Conservation (phyloP, 345 rosid genomes). For the Camelina laxa region DNA sequence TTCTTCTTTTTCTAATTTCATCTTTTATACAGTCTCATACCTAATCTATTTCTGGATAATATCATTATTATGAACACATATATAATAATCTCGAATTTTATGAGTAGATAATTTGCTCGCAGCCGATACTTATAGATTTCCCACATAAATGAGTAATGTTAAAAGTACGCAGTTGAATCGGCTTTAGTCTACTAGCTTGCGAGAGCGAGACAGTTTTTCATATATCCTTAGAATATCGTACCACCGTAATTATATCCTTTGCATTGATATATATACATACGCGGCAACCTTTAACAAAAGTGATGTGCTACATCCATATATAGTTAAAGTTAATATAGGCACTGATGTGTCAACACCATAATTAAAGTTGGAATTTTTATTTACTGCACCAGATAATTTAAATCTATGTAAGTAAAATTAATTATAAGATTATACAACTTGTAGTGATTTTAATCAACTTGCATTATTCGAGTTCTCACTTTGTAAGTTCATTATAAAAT, state of each 20-base stretch:
- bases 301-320: background rate
- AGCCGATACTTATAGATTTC: background rate
- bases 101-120: background rate
- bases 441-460: no score
- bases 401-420: background rate
- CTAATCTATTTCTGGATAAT: constrained; percentile 20
- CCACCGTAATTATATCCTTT: background rate
- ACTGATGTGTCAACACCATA: constrained; percentile 13
- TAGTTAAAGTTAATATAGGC: constrained; percentile 11
- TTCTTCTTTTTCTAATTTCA: constrained; percentile 19
- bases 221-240: background rate
- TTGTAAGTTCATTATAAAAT: no score
- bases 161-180: no score
- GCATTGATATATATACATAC: background rate
- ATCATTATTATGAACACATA: background rate
- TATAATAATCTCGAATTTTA: background rate
- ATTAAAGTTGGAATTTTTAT: background rate
- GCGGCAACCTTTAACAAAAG: background rate
- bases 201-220: constrained; percentile 4
- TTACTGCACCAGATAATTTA: background rate
- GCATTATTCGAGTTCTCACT: no score
- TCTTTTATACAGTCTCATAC: constrained; percentile 16
- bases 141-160: background rate
- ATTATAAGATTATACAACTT: no score
- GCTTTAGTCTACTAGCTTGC: background rate